Percentiles rank a stretch among this genome's conserved stretches.
These are phyloP conservation scores for Candida succiphila DNA, from an alignment of 805 yeast species.

Conservation along the genomic window DNA sequence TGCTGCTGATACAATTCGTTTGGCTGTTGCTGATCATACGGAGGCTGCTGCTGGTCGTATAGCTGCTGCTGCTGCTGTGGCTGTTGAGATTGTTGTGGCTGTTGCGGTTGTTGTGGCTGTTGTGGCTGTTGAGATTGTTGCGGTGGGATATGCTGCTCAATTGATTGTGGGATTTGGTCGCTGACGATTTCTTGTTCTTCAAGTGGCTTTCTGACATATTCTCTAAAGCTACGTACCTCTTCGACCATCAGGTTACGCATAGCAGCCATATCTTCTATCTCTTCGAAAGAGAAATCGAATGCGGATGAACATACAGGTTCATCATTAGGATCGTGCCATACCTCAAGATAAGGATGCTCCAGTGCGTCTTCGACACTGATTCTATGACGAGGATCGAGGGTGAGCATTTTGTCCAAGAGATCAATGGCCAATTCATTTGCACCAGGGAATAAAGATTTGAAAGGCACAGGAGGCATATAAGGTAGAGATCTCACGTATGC, in stretches of 20 bases:
- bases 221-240: slow-evolving; percentile 72
- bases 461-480: slow-evolving; percentile 71
- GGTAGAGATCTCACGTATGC: slow-evolving; percentile 85
- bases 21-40: slow-evolving; percentile 8
- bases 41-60: slow-evolving; percentile 5
- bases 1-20: slow-evolving; percentile 7
- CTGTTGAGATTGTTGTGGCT: slow-evolving; percentile 5
- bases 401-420: slow-evolving; percentile 63
- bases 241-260: slow-evolving; percentile 72
- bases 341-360: slow-evolving; percentile 74
- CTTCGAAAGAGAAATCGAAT: slow-evolving; percentile 85
- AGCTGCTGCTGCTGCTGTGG: slow-evolving; percentile 9
- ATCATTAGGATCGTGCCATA: slow-evolving; percentile 92
- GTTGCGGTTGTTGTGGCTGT: slow-evolving; percentile 10
- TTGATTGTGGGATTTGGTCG: slow-evolving; percentile 7
- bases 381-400: slow-evolving; percentile 80
- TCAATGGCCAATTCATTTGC: slow-evolving; percentile 88
- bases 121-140: slow-evolving; percentile 18
- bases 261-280: slow-evolving; percentile 63
- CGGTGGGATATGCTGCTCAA: slow-evolving; percentile 6
- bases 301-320: slow-evolving; percentile 76
- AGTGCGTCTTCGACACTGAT: slow-evolving; percentile 85
- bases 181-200: slow-evolving; percentile 33
- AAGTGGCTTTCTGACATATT: slow-evolving; percentile 69
- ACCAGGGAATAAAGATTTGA: slow-evolving; percentile 58